Conservation (phyloP, 2,329 filamentous ascomycete genomes). For the Calonectria ilicicola region DNA sequence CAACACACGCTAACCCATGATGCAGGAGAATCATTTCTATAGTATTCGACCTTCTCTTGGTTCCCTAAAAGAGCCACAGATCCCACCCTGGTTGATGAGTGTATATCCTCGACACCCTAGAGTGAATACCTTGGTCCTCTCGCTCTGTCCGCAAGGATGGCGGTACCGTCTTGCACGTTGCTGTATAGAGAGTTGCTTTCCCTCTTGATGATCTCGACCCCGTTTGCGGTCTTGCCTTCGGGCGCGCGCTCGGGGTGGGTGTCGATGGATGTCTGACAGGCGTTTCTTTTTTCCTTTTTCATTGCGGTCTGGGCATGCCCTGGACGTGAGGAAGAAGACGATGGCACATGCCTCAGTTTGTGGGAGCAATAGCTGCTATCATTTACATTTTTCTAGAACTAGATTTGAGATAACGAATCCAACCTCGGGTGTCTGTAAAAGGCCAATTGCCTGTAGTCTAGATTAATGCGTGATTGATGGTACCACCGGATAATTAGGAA, state of each 20-base stretch:
- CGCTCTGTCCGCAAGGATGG: constrained; percentile 60
- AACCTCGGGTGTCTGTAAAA: too few species aligned
- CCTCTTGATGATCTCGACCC: constrained; percentile 88
- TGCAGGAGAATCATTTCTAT: constrained; percentile 90
- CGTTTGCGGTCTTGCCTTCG: constrained; percentile 77
- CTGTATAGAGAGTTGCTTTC: constrained; percentile 81
- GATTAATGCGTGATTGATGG: neutral
- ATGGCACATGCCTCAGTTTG: too few species aligned
- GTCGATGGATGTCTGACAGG: constrained; percentile 86
- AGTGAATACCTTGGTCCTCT: constrained; percentile 70
- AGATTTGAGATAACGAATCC: too few species aligned
- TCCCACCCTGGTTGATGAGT: constrained; percentile 79
- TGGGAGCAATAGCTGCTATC: too few species aligned
- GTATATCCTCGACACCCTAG: constrained; percentile 86
- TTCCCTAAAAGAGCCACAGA: constrained; percentile 92
- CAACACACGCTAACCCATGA: neutral
- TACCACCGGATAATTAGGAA: neutral
- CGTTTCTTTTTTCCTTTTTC: constrained; percentile 58
- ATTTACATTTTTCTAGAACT: too few species aligned
- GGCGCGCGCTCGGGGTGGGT: constrained; percentile 82
- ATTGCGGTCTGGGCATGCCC: constrained; percentile 60
- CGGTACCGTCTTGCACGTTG: constrained; percentile 51
- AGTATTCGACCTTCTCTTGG: constrained; percentile 92
- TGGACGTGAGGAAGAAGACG: neutral
- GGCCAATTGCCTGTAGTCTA: too few species aligned